A percentile compares a stretch with the other conserved stretches of the same genome.
These are phyloP conservation scores for Monosporozyma unispora DNA, from an alignment of 805 yeast genomes.

Conservation along the genomic window DNA sequence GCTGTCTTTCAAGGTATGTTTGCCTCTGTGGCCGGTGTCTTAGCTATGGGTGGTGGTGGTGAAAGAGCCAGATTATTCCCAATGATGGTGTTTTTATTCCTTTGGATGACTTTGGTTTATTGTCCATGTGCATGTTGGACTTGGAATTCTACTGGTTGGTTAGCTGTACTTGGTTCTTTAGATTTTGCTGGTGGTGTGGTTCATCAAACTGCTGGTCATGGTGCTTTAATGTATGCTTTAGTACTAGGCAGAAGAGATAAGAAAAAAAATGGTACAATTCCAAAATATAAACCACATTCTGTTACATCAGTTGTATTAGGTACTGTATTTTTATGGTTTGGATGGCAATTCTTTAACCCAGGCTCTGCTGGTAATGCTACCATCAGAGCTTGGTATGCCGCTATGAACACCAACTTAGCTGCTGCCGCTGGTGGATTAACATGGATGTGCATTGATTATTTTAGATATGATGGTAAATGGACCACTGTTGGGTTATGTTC, in stretches of 20 bases:
- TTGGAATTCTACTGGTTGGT: slow-evolving; percentile 94
- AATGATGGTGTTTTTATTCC: slow-evolving; percentile 87
- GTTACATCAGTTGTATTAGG: slow-evolving; percentile 87
- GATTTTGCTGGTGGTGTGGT: slow-evolving; percentile 99
- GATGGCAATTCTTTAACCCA: slow-evolving; percentile 95
- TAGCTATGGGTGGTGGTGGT: slow-evolving; percentile 96
- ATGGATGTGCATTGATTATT: slow-evolving; percentile 88
- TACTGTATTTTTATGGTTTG: slow-evolving; percentile 92
- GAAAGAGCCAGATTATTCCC: slow-evolving; percentile 96
- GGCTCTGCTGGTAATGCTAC: slow-evolving; percentile 94
- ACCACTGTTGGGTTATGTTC: slow-evolving; percentile 90
- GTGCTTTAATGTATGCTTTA: slow-evolving; percentile 90
- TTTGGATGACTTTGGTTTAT: slow-evolving; percentile 93
- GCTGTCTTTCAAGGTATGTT: slow-evolving; percentile 95
- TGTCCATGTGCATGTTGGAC: slow-evolving; percentile 97
- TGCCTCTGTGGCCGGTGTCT: slow-evolving; percentile 84
- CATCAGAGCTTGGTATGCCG: slow-evolving; percentile 90
- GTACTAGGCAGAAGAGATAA: slow-evolving; percentile 89
- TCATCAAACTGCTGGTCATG: slow-evolving; percentile 88
- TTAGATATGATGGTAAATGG: slow-evolving; percentile 81
- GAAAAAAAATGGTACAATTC: slow-evolving; percentile 49
- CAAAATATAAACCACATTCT: slow-evolving; percentile 89
- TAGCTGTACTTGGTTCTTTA: slow-evolving; percentile 67
- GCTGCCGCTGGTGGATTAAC: slow-evolving; percentile 89
- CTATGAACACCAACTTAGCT: slow-evolving; percentile 86